Evolutionary conservation across 805 yeast species (phyloP).

Genomic region (Dipodascopsis uninucleata): DNA sequence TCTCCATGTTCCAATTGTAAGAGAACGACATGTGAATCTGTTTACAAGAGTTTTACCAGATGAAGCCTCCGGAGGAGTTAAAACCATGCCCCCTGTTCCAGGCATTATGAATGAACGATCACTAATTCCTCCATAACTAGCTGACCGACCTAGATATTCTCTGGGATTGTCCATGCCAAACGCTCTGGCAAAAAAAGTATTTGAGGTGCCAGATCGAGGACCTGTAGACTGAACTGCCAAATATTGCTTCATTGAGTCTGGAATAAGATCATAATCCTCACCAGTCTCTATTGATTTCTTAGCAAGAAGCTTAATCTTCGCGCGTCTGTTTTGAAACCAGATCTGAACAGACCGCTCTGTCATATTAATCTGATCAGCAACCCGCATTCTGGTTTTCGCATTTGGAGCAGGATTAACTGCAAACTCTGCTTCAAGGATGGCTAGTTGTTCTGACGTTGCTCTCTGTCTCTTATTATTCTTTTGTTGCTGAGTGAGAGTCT

Average conservation of each 20-base stretch:
- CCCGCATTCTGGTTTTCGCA: conserved; percentile 39
- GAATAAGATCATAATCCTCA: conserved; percentile 23
- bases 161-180: conserved; percentile 13
- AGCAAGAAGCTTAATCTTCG: conserved; percentile 25
- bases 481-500: conserved; percentile 36
- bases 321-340: conserved; percentile 76
- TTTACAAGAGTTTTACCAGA: conserved; percentile 7
- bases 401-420: conserved; percentile 67
- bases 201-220: conserved; percentile 13
- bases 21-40: conserved; percentile 15
- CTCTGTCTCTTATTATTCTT: conserved; percentile 54
- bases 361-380: conserved; percentile 72
- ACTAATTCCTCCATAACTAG: conserved; percentile 13
- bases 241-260: conserved; percentile 26
- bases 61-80: conserved; percentile 1
- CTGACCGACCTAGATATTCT: conserved; percentile 19
- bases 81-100: conserved; percentile 8
- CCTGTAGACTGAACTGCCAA: conserved; percentile 19
- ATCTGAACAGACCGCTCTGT: conserved; percentile 84
- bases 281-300: conserved; percentile 26
- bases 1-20: conserved; percentile 27
- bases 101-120: conserved; percentile 11
- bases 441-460: conserved; percentile 77
- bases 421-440: conserved; percentile 64
- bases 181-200: conserved; percentile 22